Base-by-base conservation (phyloP, 139 green algal species). In the Picochlorum costavermella region DNA sequence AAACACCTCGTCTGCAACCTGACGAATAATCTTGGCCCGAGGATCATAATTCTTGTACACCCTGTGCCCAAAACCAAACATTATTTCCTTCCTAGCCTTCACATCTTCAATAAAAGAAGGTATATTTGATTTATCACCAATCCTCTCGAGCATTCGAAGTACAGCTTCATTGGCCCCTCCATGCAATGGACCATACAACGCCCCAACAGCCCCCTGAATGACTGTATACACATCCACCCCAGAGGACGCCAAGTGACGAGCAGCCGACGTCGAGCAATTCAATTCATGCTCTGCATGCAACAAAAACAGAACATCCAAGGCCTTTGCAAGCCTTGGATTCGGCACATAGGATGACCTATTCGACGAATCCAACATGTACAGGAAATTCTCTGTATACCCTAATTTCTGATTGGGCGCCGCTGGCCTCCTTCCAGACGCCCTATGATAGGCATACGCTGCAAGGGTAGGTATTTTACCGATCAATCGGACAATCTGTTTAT, bases 21-120 rank as follows among this genome's bases (percentile, higher is more conserved):
- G 59, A 59, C 88, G 85, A 67, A 97, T 96, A 80, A 96, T 90
- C 45, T 83, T 93, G 13, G 94, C 94, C 6, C 94, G 75, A 0
- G 94, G 94, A 78, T 99, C 94, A 75, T 96, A 98, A 81, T 96
- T 98, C 75, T 97, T 98, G 91, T 99, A 99, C 64, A 99, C 92
- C 11, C 94, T 81, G 83, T 96, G 90, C 4, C 92, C 91, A 74
- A 98, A 98, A 26, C 93, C 93, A 79, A 94, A 97, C 78, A 98
- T 88, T 67, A 83, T 86, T 65, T 96, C 87, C 43, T 82, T 78
- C 5, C 68, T 63, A 61, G 73, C 60, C 64, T 91, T 92, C 29
- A 92, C 84, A 9, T 70, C 79, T 61, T 92, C 74, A 26, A 95
- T 46, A 72, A 95, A 95, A 10, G 44, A 65, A 0, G 83, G 80